A percentile compares a stretch with the other conserved stretches of the same genome.
phyloP scores from a whole-genome alignment of 768 basidiomycete genomes.

The Rhodotorula sphaerocarpa region DNA sequence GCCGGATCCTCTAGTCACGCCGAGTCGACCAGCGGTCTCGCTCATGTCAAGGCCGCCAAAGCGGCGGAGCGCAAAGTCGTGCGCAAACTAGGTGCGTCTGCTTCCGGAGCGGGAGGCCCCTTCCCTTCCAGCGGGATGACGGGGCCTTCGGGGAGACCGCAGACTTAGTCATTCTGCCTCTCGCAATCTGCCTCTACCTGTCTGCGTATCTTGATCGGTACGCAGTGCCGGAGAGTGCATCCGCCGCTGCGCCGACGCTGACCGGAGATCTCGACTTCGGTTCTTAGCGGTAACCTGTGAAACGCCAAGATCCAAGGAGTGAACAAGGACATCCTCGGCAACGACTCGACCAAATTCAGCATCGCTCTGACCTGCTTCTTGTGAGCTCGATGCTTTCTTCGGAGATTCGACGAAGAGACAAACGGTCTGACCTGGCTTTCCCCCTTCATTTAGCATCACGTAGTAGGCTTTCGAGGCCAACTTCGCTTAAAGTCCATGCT shows the following conservation, averaged over 20 bases:
- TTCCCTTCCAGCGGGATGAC: too few relatives aligned
- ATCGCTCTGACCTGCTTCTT: slow-evolving; percentile 39
- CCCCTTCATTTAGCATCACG: slow-evolving; percentile 42
- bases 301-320: slow-evolving; percentile 44
- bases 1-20: slow-evolving; percentile 26
- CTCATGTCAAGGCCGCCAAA: slow-evolving; percentile 8
- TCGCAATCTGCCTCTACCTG: slow-evolving; percentile 45
- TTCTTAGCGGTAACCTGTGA: slow-evolving; percentile 41
- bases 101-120: too few relatives aligned
- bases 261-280: too few relatives aligned
- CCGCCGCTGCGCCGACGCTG: not conserved
- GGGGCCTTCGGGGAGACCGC: too few relatives aligned
- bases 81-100: slow-evolving; percentile 26
- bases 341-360: slow-evolving; percentile 42
- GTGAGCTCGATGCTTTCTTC: not conserved
- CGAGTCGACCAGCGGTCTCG: slow-evolving; percentile 12
- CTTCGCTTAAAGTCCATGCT: too few relatives aligned
- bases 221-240: not conserved
- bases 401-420: not conserved
- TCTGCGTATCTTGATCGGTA: slow-evolving; percentile 46
- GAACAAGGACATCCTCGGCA: slow-evolving; percentile 40
- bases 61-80: slow-evolving; percentile 23
- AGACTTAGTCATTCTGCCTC: slow-evolving; percentile 44
- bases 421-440: not conserved
- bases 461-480: slow-evolving; percentile 43